These are phyloP conservation scores for Schizonepeta tenuifolia DNA, from an alignment of 257 asterid genomes.

Conservation along the genomic window DNA sequence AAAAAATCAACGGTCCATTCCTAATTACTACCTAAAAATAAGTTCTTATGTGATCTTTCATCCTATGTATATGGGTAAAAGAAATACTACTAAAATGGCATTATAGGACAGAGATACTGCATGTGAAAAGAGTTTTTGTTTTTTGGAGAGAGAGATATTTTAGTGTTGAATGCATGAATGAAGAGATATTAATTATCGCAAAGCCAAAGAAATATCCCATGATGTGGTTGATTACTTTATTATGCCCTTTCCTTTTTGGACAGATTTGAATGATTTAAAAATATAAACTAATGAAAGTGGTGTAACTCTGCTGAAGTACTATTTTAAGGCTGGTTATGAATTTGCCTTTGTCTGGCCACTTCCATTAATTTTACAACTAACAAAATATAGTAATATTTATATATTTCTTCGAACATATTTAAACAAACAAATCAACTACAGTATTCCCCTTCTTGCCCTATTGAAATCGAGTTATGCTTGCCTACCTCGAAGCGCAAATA, in stretches of 20 bases:
- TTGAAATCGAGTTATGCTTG: background rate
- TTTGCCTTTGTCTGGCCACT: background rate
- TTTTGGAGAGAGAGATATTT: too few species aligned
- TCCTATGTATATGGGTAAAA: too few species aligned
- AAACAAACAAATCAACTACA: constrained; percentile 1
- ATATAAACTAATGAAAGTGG: constrained; percentile 14
- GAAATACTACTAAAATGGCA: too few species aligned
- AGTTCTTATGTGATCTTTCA: too few species aligned
- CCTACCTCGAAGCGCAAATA: constrained; percentile 2
- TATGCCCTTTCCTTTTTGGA: constrained; percentile 25
- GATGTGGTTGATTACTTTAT: constrained; percentile 8
- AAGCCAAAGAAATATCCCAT: constrained; percentile 23
- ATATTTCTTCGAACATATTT: background rate
- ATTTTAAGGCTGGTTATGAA: constrained; percentile 22
- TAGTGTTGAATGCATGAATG: background rate
- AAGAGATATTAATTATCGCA: background rate
- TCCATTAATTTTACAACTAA: background rate
- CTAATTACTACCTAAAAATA: too few species aligned
- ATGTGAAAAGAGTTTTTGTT: too few species aligned
- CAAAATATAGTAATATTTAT: background rate
- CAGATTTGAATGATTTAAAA: constrained; percentile 12
- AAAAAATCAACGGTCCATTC: too few species aligned
- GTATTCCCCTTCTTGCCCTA: constrained; percentile 8
- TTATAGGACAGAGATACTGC: too few species aligned
- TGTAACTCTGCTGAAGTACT: background rate